Evolutionary conservation across 2,329 filamentous ascomycete genomes (phyloP).

Genomic region (Xenoacremonium recifei): DNA sequence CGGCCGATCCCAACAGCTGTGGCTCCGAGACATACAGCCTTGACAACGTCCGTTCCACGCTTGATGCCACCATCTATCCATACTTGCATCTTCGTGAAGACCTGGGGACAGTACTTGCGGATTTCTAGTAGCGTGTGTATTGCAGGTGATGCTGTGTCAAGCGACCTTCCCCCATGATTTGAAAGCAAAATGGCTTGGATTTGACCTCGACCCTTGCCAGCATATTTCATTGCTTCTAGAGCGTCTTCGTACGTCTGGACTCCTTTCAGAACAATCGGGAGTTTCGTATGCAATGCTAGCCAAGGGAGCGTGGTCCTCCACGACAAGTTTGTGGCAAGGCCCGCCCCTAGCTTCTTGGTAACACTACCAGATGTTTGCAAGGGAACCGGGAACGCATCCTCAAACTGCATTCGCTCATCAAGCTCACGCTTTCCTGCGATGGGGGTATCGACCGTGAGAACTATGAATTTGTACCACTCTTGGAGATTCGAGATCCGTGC

Average conservation of each 20-base stretch:
- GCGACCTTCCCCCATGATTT: slow-evolving; percentile 64
- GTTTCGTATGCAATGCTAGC: slow-evolving; percentile 44
- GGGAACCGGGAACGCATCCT: slow-evolving; percentile 45
- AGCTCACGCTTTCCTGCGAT: slow-evolving; percentile 54
- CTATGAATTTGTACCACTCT: slow-evolving; percentile 61
- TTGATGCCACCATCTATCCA: slow-evolving; percentile 63
- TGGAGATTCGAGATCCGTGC: slow-evolving; percentile 63
- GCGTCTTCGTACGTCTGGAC: slow-evolving; percentile 66
- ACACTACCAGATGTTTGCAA: slow-evolving; percentile 34
- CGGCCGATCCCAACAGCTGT: slow-evolving; percentile 62
- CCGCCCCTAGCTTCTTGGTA: slow-evolving; percentile 48
- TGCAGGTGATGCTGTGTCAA: slow-evolving; percentile 50
- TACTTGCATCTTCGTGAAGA: slow-evolving; percentile 60
- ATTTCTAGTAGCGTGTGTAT: slow-evolving; percentile 62
- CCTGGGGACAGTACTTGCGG: slow-evolving; percentile 55
- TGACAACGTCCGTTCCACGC: slow-evolving; percentile 65
- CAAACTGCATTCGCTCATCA: slow-evolving; percentile 38
- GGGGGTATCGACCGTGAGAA: slow-evolving; percentile 59
- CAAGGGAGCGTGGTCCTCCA: slow-evolving; percentile 54
- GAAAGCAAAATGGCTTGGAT: slow-evolving; percentile 60
- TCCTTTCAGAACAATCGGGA: slow-evolving; percentile 66
- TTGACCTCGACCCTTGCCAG: slow-evolving; percentile 49
- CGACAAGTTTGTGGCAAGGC: slow-evolving; percentile 58
- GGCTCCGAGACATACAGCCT: slow-evolving; percentile 64
- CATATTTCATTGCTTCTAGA: neutral